These are phyloP conservation scores for Phlyctochytrium arcticum DNA, from an alignment of 192 early-diverging fungal species.

Conservation along the genomic window DNA sequence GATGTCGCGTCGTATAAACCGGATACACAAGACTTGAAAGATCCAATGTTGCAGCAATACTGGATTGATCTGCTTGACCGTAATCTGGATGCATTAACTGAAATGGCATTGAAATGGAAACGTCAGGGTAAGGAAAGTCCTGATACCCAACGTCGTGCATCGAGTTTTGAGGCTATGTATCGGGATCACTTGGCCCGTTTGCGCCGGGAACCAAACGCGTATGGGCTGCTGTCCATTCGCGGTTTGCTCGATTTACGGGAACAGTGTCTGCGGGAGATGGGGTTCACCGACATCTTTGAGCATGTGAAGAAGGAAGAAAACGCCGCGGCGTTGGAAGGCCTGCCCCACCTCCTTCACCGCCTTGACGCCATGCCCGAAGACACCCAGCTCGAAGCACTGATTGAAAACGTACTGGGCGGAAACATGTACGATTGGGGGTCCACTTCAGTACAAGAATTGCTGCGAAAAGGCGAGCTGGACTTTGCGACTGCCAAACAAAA, in stretches of 20 bases:
- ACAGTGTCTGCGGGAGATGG: conserved; percentile 78
- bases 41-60: conserved; percentile 55
- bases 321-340: conserved; percentile 48
- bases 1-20: conserved; percentile 53
- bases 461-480: conserved; percentile 54
- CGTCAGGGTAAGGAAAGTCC: conserved; percentile 1
- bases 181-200: conserved; percentile 60
- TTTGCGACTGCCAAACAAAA: conserved; percentile 50
- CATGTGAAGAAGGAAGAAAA: conserved; percentile 67
- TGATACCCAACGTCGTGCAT: conserved; percentile 22
- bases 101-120: conserved; percentile 52
- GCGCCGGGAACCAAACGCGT: conserved; percentile 64
- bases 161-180: conserved; percentile 62
- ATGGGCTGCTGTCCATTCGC: conserved; percentile 69
- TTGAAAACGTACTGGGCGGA: conserved; percentile 70
- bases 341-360: conserved; percentile 42
- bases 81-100: conserved; percentile 59
- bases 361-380: conserved; percentile 44
- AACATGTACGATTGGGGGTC: conserved; percentile 89
- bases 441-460: conserved; percentile 50
- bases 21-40: conserved; percentile 65
- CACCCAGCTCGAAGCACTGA: conserved; percentile 38
- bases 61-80: conserved; percentile 74
- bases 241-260: conserved; percentile 70
- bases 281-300: conserved; percentile 73